These are phyloP conservation scores for Fusarium nurragi DNA, from an alignment of 2,329 filamentous ascomycete species.

Conservation along the genomic window DNA sequence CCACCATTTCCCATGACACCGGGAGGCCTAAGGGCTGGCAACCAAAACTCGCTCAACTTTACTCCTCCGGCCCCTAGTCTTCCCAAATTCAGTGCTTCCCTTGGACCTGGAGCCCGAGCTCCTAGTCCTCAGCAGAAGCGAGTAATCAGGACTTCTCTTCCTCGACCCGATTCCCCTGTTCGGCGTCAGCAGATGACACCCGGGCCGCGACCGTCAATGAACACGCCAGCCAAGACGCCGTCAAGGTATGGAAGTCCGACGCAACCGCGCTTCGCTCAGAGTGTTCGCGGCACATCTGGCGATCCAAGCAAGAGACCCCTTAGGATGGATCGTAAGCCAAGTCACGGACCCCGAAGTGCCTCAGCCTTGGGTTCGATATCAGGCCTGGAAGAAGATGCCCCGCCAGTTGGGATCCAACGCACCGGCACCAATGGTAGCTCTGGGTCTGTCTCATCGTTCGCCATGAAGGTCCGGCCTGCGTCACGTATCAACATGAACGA, in stretches of 20 bases:
- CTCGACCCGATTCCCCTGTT: slow-evolving; percentile 86
- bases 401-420: slow-evolving; percentile 61
- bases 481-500: slow-evolving; percentile 66
- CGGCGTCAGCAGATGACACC: slow-evolving; percentile 73
- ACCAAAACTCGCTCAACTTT: slow-evolving; percentile 67
- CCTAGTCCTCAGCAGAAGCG: slow-evolving; percentile 77
- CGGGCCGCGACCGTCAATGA: slow-evolving; percentile 64
- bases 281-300: slow-evolving; percentile 67
- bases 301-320: slow-evolving; percentile 68
- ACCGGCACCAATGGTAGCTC: slow-evolving; percentile 64
- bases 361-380: slow-evolving; percentile 65
- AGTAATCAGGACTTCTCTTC: slow-evolving; percentile 75
- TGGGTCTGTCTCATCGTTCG: slow-evolving; percentile 65
- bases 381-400: slow-evolving; percentile 67
- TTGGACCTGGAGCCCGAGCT: slow-evolving; percentile 75
- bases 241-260: slow-evolving; percentile 56
- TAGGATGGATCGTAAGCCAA: slow-evolving; percentile 60
- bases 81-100: slow-evolving; percentile 87
- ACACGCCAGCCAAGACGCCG: slow-evolving; percentile 56
- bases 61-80: slow-evolving; percentile 72
- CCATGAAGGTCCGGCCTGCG: slow-evolving; percentile 61
- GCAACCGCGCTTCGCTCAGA: slow-evolving; percentile 68
- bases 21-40: slow-evolving; percentile 61
- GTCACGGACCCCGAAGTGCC: slow-evolving; percentile 65
- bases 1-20: slow-evolving; percentile 72